Conservation (phyloP, 176 grass and related monocot genomes). For the Echinochloa phyllopogon region DNA sequence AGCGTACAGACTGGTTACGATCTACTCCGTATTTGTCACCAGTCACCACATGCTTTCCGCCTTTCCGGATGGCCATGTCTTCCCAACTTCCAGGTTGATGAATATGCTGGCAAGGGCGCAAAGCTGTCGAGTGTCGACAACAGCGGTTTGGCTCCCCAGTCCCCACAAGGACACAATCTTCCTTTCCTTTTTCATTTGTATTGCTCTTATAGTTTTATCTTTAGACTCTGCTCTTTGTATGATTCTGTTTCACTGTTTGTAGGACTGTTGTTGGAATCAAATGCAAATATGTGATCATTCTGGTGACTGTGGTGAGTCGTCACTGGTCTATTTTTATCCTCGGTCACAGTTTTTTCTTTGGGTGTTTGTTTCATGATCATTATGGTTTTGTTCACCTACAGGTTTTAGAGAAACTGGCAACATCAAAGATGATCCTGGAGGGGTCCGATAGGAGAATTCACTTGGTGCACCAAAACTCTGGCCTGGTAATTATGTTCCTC, state of each 20-base stretch:
- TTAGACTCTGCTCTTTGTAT: conserved; percentile 6
- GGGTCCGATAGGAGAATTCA: conserved; percentile 70
- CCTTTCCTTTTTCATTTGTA: not conserved
- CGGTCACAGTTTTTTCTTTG: not conserved
- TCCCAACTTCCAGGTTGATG: conserved; percentile 83
- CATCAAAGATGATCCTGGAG: conserved; percentile 78
- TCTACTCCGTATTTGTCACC: conserved; percentile 81
- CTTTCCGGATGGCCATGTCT: conserved; percentile 70
- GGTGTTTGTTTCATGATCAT: not conserved
- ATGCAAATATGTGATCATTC: conserved; percentile 75
- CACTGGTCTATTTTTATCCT: not conserved
- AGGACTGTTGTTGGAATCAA: conserved; percentile 79
- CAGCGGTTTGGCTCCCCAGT: conserved; percentile 52
- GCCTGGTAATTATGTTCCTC: conserved; percentile 49
- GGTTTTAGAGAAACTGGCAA: conserved; percentile 72
- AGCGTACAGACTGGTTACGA: conserved; percentile 84
- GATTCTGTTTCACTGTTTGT: not conserved
- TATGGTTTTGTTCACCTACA: conserved; percentile 33
- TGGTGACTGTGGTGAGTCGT: conserved; percentile 69
- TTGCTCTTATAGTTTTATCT: not conserved
- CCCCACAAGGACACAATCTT: not conserved
- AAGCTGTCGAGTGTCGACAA: conserved; percentile 77
- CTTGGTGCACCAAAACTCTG: conserved; percentile 65
- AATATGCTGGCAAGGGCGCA: conserved; percentile 68
- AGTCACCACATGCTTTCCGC: conserved; percentile 83